phyloP scores from a whole-genome alignment of 345 rosid species.

The Linum usitatissimum region DNA sequence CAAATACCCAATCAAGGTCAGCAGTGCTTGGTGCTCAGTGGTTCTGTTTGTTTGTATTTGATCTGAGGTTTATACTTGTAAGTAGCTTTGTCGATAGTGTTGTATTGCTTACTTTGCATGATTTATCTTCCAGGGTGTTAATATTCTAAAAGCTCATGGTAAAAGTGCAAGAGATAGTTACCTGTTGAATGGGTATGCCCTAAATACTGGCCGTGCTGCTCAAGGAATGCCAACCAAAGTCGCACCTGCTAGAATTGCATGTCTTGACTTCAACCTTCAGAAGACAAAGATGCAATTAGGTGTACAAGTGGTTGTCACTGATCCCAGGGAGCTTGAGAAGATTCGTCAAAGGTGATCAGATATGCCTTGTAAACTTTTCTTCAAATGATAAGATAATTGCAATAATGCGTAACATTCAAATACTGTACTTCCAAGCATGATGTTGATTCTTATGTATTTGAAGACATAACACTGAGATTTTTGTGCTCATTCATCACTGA shows the following conservation, averaged over 20 bases:
- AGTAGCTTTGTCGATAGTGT: not conserved
- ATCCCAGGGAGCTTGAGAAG: constrained; percentile 98
- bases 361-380: not conserved
- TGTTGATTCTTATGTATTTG: not conserved
- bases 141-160: constrained; percentile 90
- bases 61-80: not conserved
- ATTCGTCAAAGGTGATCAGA: constrained; percentile 69
- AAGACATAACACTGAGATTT: not conserved
- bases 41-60: not conserved
- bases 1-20: constrained; percentile 89
- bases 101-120: not conserved
- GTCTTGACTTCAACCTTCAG: constrained; percentile 95
- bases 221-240: constrained; percentile 96
- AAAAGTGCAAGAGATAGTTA: constrained; percentile 88
- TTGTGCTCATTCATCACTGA: constrained; percentile 9
- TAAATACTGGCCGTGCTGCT: constrained; percentile 90
- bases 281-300: constrained; percentile 96
- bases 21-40: constrained; percentile 3
- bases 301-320: constrained; percentile 79
- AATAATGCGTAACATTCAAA: not conserved
- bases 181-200: constrained; percentile 82
- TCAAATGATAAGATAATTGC: not conserved
- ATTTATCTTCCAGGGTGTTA: constrained; percentile 52
- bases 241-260: constrained; percentile 81
- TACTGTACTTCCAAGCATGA: not conserved